phyloP scores from a whole-genome alignment of 2,329 filamentous ascomycete species.

The Aspergillus arachidicola region DNA sequence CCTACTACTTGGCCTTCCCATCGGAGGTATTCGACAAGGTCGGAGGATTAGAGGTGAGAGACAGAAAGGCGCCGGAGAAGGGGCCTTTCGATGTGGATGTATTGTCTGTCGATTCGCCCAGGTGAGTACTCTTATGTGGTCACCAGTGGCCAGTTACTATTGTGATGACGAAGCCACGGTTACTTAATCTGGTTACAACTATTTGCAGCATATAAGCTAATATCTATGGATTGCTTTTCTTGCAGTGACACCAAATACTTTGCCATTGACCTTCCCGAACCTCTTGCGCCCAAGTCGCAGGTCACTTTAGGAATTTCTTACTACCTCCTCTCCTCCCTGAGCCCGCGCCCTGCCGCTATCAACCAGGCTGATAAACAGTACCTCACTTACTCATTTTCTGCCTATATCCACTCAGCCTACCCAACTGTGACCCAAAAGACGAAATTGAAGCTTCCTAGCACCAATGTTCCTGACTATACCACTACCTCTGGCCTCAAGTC shows the following conservation, averaged over 20 bases:
- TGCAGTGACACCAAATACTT: slow-evolving; percentile 77
- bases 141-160: slow-evolving; percentile 37
- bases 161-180: slow-evolving; percentile 15
- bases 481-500: slow-evolving; percentile 64
- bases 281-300: slow-evolving; percentile 75
- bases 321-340: slow-evolving; percentile 75
- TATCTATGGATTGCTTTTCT: slow-evolving; percentile 15
- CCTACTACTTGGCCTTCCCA: slow-evolving; percentile 91
- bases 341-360: slow-evolving; percentile 78
- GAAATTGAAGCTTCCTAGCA: slow-evolving; percentile 83
- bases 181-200: slow-evolving; percentile 10
- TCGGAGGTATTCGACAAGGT: slow-evolving; percentile 72
- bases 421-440: slow-evolving; percentile 91
- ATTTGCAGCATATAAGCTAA: slow-evolving; percentile 7
- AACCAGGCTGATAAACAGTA: slow-evolving; percentile 85
- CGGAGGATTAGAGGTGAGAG: slow-evolving; percentile 86
- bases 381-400: slow-evolving; percentile 81
- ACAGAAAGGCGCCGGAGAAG: slow-evolving; percentile 77
- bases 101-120: slow-evolving; percentile 61
- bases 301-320: slow-evolving; percentile 87
- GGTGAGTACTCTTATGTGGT: slow-evolving; percentile 58
- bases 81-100: slow-evolving; percentile 70
- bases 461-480: slow-evolving; percentile 83
- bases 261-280: slow-evolving; percentile 73
- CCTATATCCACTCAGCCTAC: slow-evolving; percentile 83